A percentile compares a stretch with the other conserved stretches of the same genome.
Evolutionary conservation across 2,329 filamentous ascomycete species (phyloP).

Genomic region (Fusarium protoensiforme): DNA sequence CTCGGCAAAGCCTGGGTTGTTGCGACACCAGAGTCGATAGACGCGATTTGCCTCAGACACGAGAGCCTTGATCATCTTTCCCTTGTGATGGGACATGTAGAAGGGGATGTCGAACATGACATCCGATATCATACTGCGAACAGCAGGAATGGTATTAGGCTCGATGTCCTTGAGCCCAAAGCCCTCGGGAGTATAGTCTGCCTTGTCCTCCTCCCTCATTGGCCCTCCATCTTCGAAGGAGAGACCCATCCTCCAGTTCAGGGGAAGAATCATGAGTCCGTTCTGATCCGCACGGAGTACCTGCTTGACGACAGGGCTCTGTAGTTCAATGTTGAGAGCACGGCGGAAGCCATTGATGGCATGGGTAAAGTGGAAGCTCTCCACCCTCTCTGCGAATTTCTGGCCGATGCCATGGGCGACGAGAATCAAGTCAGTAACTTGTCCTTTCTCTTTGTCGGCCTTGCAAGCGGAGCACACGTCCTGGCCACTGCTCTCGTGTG

Average conservation of each 20-base stretch:
- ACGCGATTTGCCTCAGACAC: slow-evolving; percentile 93
- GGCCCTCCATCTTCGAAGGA: slow-evolving; percentile 85
- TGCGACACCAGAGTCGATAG: slow-evolving; percentile 93
- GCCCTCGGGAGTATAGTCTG: slow-evolving; percentile 67
- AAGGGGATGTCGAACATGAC: slow-evolving; percentile 99
- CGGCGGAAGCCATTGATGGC: slow-evolving; percentile 91
- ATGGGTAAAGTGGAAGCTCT: slow-evolving; percentile 97
- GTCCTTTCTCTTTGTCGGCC: slow-evolving; percentile 70
- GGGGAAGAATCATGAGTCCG: slow-evolving; percentile 90
- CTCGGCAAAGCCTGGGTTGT: slow-evolving; percentile 87
- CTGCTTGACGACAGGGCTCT: slow-evolving; percentile 77
- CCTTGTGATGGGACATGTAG: slow-evolving; percentile 95
- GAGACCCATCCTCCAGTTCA: slow-evolving; percentile 93
- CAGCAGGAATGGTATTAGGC: slow-evolving; percentile 86
- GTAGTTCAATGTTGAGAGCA: slow-evolving; percentile 85
- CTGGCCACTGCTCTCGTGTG: slow-evolving; percentile 42
- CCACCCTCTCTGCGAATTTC: slow-evolving; percentile 92
- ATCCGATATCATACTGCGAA: slow-evolving; percentile 94
- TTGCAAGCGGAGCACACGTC: slow-evolving; percentile 67
- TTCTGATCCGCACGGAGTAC: slow-evolving; percentile 82
- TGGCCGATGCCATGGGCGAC: slow-evolving; percentile 97
- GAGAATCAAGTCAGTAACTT: slow-evolving; percentile 87
- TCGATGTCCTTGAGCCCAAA: slow-evolving; percentile 87
- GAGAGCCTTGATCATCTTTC: slow-evolving; percentile 92
- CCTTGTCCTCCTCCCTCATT: slow-evolving; percentile 64